Evolutionary conservation across 352 stramenopile species (phyloP), one percentile per base, ranked within the genome.

Genomic region (Globisporangium alternatum): DNA sequence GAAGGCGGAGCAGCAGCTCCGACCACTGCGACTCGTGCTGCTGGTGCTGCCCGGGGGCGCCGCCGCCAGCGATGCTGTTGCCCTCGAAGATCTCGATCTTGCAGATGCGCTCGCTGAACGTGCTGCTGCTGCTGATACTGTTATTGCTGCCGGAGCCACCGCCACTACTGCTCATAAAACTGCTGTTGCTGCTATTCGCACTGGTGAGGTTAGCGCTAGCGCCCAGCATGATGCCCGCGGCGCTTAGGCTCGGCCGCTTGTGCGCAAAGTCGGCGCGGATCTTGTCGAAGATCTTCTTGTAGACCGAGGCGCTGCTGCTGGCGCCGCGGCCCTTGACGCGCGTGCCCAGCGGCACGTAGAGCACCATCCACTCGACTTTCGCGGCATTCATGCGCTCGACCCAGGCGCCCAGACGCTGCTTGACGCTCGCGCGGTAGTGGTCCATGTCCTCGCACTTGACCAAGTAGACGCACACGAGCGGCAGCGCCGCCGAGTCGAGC

Each of bases 371-470:
- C 62, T 95, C 85, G 13, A 89, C 69, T 15, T 76, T 74, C 0
- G 71, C 72, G 15, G 72, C 68, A 48, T 80, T 88, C 87, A 95
- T 94, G 33, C 69, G 72, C 33, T 91, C 83, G 31, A 90, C 75
- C 87, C 87, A 95, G 2, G 71, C 66, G 2, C 65, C 59, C 43
- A 95, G 67, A 3, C 78, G 66, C 4, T 68, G 64, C 33, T 86
- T 79, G 10, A 91, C 77, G 10, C 55, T 68, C 10, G 52, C 65
- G 28, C 84, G 85, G 70, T 96, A 96, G 30, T 64, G 69, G 30
- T 93, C 83, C 52, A 89, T 72, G 66, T 96, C 85, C 62, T 96
- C 87, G 65, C 87, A 96, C 67, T 91, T 93, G 39, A 92, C 82
- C 44, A 96, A 64, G 60, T 92, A 96, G 25, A 96, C 53, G 48